Evolutionary conservation across 805 yeast genomes (phyloP).

Genomic region (Candida suzukii): DNA sequence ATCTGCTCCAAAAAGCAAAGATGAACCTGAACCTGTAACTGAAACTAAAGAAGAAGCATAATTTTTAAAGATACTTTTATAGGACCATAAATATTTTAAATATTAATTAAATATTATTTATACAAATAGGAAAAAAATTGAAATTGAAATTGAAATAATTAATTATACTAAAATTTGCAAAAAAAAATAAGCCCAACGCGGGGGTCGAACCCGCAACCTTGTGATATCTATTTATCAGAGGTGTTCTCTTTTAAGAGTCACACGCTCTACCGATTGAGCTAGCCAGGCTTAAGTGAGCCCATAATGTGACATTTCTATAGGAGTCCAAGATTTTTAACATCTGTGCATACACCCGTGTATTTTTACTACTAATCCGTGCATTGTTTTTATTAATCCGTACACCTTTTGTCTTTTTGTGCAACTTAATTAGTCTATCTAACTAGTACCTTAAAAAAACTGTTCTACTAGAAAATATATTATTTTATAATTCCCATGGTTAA

Average conservation of each 20-base stretch:
- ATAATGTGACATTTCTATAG: background rate
- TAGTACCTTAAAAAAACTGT: too few relatives aligned
- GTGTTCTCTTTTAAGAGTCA: background rate
- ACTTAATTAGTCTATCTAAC: too few relatives aligned
- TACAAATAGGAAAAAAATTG: background rate
- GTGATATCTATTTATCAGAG: background rate
- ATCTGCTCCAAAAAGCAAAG: background rate
- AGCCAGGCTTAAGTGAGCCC: conserved; percentile 2
- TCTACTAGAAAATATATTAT: too few relatives aligned
- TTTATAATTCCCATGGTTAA: too few relatives aligned
- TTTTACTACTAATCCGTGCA: too few relatives aligned
- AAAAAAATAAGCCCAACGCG: conserved; percentile 19
- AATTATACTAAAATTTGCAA: background rate
- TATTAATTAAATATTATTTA: background rate
- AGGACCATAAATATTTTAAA: background rate
- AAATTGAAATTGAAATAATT: background rate
- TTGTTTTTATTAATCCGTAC: too few relatives aligned
- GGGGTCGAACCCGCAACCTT: conserved; percentile 4
- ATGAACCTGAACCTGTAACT: background rate
- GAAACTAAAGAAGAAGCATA: background rate
- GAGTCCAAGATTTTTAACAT: too few relatives aligned
- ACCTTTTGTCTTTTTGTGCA: too few relatives aligned
- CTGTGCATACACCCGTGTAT: too few relatives aligned
- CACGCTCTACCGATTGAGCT: conserved; percentile 4
- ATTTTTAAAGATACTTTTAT: too few relatives aligned